Evolutionary conservation across 768 basidiomycete species (phyloP), one percentile per base, ranked within the genome.

Genomic region (Mycena alexandri): DNA sequence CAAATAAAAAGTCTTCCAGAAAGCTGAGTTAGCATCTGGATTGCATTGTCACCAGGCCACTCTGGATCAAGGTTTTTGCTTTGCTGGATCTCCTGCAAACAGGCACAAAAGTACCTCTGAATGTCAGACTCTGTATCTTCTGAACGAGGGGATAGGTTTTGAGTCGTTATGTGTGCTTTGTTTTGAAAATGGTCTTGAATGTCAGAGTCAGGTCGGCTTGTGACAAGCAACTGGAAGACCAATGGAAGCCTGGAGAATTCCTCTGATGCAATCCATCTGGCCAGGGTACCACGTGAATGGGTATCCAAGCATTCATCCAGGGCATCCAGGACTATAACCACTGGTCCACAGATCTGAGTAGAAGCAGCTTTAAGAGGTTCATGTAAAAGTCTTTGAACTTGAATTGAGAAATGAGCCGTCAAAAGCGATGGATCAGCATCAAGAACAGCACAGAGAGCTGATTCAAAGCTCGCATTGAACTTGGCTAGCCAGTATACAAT

Each of bases 291-390:
- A 11, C 52, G 34, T 19, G 29, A 52, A 13, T 36, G 19, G 19
- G 34, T n/a, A n/a, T 54, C 36, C 9, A 21, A 2, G n/a, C 52
- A 54, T 38, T 54, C 52, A 54, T 54, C 52, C n/a, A 54, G 13
- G 5, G 52, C 52, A 54, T 54, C 52, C 8, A 54, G 5, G 52
- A 54, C 21, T 9, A 54, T 54, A 22, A 38, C 34, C 6, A 38
- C n/a, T 36, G 52, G 52, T 4, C 34, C 34, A n/a, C n/a, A 22
- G 19, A 54, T 38, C 4, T 54, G 36, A 0, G 34, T 9, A 11
- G 6, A 13, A 2, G 36, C 36, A 38, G 52, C 5, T 10, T 10
- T 10, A 21, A 54, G 36, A 12, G 52, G 52, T 21, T 36, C 34
- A 2, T 12, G 52, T 8, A 54, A 14, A 9, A 54, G 36, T 22